Percentiles rank a stretch among this genome's conserved stretches.
phyloP scores from a whole-genome alignment of 1,139 yeast species.

The Suhomyces kunorum region DNA sequence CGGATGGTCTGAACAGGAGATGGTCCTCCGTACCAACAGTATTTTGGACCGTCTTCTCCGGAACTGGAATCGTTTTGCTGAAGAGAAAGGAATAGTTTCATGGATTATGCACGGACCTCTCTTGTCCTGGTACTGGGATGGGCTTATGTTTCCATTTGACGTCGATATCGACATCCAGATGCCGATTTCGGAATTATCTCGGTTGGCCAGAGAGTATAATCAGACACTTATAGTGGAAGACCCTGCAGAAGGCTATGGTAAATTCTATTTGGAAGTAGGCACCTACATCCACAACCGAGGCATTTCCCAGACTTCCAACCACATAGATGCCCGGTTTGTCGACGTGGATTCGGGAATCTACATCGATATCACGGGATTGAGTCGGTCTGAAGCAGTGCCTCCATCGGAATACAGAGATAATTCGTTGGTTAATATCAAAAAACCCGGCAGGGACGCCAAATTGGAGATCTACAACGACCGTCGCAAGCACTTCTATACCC shows the following conservation, averaged over 20 bases:
- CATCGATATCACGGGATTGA: constrained; percentile 29
- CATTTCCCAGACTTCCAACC: constrained; percentile 22
- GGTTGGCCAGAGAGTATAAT: constrained; percentile 20
- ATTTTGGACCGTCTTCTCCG: constrained; percentile 35
- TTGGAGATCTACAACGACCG: constrained; percentile 26
- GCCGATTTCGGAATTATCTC: constrained; percentile 22
- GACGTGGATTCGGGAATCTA: constrained; percentile 32
- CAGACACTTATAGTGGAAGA: constrained; percentile 27
- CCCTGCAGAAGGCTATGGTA: constrained; percentile 30
- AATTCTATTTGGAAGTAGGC: constrained; percentile 28
- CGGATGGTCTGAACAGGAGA: constrained; percentile 21
- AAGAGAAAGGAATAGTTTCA: constrained; percentile 34
- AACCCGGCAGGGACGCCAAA: constrained; percentile 15
- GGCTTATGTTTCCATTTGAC: constrained; percentile 26
- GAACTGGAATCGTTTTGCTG: constrained; percentile 38
- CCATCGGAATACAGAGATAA: constrained; percentile 15
- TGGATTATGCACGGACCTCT: constrained; percentile 28
- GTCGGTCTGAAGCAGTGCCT: constrained; percentile 19
- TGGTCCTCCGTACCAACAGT: constrained; percentile 21
- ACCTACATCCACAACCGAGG: constrained; percentile 28
- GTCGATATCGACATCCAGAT: constrained; percentile 26
- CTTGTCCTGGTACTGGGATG: constrained; percentile 28
- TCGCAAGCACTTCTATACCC: constrained; percentile 25
- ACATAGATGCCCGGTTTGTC: constrained; percentile 30
- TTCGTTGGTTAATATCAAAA: constrained; percentile 17